These are phyloP conservation scores for Ophiosphaerella herpotricha DNA, from an alignment of 2,329 filamentous ascomycete genomes.

Conservation along the genomic window DNA sequence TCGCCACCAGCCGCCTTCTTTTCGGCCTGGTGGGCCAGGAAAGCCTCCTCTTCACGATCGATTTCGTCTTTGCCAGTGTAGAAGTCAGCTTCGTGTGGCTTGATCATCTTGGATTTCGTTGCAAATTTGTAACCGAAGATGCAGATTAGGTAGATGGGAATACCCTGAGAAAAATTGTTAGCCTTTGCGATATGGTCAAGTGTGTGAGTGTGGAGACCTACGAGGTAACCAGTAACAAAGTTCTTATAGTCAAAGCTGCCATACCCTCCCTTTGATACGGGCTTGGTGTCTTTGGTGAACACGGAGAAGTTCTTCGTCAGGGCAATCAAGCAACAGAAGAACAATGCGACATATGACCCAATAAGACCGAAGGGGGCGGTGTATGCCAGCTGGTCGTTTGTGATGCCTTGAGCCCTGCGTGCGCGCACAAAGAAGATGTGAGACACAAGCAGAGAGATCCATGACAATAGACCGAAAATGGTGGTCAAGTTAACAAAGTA, in stretches of 20 bases:
- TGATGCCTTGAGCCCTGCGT: constrained; percentile 51
- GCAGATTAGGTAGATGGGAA: constrained; percentile 71
- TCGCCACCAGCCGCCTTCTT: constrained; percentile 41
- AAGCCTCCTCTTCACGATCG: constrained; percentile 73
- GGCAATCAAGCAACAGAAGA: constrained; percentile 73
- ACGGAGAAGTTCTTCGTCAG: constrained; percentile 83
- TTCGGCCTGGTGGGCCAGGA: constrained; percentile 61
- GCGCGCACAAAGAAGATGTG: constrained; percentile 56
- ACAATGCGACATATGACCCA: constrained; percentile 70
- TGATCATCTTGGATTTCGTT: constrained; percentile 47
- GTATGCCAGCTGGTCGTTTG: constrained; percentile 56
- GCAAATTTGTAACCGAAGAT: constrained; percentile 61
- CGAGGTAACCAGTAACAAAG: constrained; percentile 74
- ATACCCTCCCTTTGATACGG: constrained; percentile 26
- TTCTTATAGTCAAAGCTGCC: constrained; percentile 72
- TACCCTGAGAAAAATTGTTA: constrained; percentile 67
- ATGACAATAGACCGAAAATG: constrained; percentile 51
- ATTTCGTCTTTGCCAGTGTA: constrained; percentile 74
- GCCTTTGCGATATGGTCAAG: constrained; percentile 46
- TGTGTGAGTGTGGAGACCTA: constrained; percentile 10
- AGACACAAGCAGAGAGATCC: constrained; percentile 56
- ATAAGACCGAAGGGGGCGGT: constrained; percentile 71
- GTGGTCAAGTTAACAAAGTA: constrained; percentile 56
- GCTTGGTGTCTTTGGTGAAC: constrained; percentile 58
- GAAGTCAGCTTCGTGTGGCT: constrained; percentile 67